A percentile compares a stretch with the other conserved stretches of the same genome.
phyloP scores from a whole-genome alignment of 305 asterid genomes.

The Fraxinus albicans region DNA sequence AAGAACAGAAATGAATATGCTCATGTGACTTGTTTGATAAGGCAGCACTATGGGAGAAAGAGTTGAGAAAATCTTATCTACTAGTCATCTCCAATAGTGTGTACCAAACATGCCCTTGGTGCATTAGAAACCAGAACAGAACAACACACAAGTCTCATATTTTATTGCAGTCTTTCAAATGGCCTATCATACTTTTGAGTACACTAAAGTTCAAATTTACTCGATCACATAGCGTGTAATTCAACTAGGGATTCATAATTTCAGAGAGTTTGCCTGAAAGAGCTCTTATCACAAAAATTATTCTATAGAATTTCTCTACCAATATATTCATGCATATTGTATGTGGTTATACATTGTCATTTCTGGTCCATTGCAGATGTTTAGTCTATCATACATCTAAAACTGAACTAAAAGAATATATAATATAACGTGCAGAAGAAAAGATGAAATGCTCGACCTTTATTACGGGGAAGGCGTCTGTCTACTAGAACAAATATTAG shows the following conservation, averaged over 20 bases:
- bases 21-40: background rate
- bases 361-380: background rate
- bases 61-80: background rate
- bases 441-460: conserved; percentile 30
- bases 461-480: background rate
- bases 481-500: background rate
- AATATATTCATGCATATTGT: background rate
- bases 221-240: background rate
- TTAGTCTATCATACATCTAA: conserved; percentile 9
- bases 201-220: no score
- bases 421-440: conserved; percentile 4
- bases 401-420: conserved; percentile 9
- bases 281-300: background rate
- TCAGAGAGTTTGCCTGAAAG: background rate
- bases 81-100: background rate
- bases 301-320: background rate
- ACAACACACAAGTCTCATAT: background rate
- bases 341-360: background rate
- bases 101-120: background rate
- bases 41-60: background rate
- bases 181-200: background rate
- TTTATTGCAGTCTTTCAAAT: background rate
- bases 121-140: background rate
- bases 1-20: background rate
- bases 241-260: background rate